phyloP scores from a whole-genome alignment of 2,329 filamentous ascomycete genomes.

The Chrysoporthe puriensis region DNA sequence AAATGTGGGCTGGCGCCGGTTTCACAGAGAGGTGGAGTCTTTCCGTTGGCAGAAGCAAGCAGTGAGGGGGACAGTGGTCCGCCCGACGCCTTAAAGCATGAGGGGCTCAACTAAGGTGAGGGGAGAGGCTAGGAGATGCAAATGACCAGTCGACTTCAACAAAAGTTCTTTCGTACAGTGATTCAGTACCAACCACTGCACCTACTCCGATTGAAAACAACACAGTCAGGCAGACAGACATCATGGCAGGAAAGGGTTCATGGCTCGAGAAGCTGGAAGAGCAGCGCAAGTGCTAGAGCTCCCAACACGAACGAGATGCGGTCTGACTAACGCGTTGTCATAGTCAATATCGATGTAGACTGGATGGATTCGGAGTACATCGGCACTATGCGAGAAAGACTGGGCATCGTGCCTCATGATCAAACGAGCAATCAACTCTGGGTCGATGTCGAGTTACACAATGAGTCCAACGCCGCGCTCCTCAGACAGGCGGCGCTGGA shows the following conservation, averaged over 20 bases:
- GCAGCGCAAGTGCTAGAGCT: constrained; percentile 38
- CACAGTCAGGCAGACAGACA: constrained; percentile 10
- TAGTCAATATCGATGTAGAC: constrained; percentile 56
- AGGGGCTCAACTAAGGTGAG: background rate
- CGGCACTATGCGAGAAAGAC: constrained; percentile 42
- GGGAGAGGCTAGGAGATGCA: background rate
- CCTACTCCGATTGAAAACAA: background rate
- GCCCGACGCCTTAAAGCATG: background rate
- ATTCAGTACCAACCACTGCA: background rate
- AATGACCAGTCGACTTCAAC: background rate
- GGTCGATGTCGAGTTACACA: constrained; percentile 51
- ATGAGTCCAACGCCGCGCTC: constrained; percentile 47
- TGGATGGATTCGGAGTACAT: constrained; percentile 56
- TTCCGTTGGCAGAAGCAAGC: background rate
- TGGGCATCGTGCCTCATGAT: constrained; percentile 46
- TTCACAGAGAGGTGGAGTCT: background rate
- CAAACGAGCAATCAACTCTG: constrained; percentile 55
- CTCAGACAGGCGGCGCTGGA: constrained; percentile 47
- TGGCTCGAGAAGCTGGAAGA: constrained; percentile 50
- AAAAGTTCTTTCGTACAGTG: background rate
- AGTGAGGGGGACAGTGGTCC: constrained; percentile 5
- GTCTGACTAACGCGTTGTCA: background rate
- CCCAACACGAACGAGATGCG: background rate
- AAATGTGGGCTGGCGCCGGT: background rate
- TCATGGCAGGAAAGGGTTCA: constrained; percentile 41